Percentiles rank a stretch among this genome's conserved stretches.
phyloP scores from a whole-genome alignment of 176 grass and related monocot species.

The Secale cereale region DNA sequence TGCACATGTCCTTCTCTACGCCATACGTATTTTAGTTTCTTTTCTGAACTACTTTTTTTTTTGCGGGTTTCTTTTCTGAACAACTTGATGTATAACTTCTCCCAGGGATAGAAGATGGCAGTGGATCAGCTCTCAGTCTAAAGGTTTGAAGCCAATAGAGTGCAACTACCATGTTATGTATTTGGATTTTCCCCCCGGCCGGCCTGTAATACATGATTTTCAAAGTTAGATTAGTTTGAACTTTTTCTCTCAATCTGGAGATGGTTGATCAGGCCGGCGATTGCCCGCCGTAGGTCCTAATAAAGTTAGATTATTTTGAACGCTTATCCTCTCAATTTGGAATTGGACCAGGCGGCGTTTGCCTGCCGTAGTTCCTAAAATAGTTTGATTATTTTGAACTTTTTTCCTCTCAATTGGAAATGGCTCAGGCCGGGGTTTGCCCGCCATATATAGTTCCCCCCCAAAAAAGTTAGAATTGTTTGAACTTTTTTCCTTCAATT shows the following conservation, averaged over 20 bases:
- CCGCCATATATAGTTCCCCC: too few relatives aligned
- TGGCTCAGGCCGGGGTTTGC: background rate
- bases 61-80: constrained; percentile 25
- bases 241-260: background rate
- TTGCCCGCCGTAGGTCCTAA: background rate
- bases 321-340: background rate
- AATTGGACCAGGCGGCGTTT: background rate
- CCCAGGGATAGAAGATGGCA: background rate
- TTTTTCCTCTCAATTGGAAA: background rate
- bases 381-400: background rate
- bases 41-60: too few relatives aligned
- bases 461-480: background rate
- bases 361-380: background rate
- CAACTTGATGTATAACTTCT: background rate
- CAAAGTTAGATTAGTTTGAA: background rate
- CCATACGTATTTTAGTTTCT: background rate
- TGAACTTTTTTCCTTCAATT: too few relatives aligned
- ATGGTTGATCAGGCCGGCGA: background rate
- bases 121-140: background rate
- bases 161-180: background rate
- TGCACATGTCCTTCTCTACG: background rate
- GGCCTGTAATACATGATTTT: background rate
- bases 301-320: background rate
- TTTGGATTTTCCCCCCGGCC: background rate
- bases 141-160: background rate